A percentile compares a stretch with the other conserved stretches of the same genome.
Conservation (phyloP, 192 early-diverging fungal genomes). For the Linnemannia exigua region DNA sequence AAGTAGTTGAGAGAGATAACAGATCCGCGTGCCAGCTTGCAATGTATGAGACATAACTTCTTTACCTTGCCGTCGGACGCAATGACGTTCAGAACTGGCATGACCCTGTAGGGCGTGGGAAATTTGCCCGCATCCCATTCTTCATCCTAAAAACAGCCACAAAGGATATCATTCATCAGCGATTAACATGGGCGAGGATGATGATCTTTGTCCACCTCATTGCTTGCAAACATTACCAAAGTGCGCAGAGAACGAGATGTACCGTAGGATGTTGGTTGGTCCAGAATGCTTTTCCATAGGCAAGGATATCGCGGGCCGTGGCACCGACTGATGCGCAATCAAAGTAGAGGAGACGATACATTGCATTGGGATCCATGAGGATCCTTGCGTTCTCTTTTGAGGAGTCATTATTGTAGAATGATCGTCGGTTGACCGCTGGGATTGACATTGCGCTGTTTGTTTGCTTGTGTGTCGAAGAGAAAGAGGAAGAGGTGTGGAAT, state of each 20-base stretch:
- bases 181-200: background rate
- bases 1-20: background rate
- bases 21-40: background rate
- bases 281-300: constrained; percentile 42
- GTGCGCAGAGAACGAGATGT: background rate
- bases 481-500: background rate
- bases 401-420: background rate
- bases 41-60: background rate
- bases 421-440: background rate
- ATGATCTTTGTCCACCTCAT: background rate
- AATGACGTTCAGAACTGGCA: constrained; percentile 28
- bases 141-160: background rate
- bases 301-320: constrained; percentile 28
- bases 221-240: too few relatives aligned
- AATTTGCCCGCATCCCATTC: constrained; percentile 16
- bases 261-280: constrained; percentile 21
- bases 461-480: background rate
- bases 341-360: constrained; percentile 35
- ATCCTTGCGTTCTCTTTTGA: constrained; percentile 29
- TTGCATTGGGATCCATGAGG: constrained; percentile 12
- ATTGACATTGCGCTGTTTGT: background rate
- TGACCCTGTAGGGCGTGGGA: constrained; percentile 32
- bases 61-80: constrained; percentile 36
- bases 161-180: background rate
- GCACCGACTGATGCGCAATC: constrained; percentile 21